Evolutionary conservation across 371 early-diverging fungal genomes (phyloP).

Genomic region (Mortierella sp.): DNA sequence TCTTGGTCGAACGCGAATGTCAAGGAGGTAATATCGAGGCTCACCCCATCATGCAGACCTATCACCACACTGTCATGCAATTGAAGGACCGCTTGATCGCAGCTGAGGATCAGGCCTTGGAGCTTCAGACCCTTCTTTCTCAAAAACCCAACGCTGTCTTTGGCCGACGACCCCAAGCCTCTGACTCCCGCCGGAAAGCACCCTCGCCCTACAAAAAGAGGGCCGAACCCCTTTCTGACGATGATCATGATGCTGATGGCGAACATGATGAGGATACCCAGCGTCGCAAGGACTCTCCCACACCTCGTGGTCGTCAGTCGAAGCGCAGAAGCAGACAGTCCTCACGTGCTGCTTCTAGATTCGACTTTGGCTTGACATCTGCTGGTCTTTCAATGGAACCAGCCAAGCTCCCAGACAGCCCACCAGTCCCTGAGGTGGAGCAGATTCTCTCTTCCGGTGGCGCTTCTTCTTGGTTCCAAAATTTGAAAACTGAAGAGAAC

Average conservation of each 20-base stretch:
- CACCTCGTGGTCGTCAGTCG: conserved; percentile 32
- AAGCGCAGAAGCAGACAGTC: conserved; percentile 44
- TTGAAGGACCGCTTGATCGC: conserved; percentile 64
- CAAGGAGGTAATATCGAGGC: conserved; percentile 56
- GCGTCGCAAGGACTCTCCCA: conserved; percentile 26
- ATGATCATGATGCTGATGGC: conserved; percentile 52
- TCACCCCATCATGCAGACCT: conserved; percentile 69
- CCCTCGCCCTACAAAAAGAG: conserved; percentile 29
- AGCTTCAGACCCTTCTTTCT: conserved; percentile 39
- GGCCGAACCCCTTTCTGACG: conserved; percentile 28
- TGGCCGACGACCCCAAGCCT: conserved; percentile 27
- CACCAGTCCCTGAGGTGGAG: conserved; percentile 44
- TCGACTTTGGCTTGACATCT: conserved; percentile 40
- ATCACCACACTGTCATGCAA: conserved; percentile 68
- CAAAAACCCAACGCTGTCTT: conserved; percentile 26
- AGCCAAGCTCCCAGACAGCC: conserved; percentile 40
- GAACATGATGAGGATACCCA: conserved; percentile 28
- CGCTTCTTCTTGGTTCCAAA: conserved; percentile 56
- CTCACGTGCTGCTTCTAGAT: conserved; percentile 35
- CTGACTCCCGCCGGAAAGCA: conserved; percentile 19
- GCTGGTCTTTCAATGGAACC: conserved; percentile 23
- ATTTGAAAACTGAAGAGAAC: conserved; percentile 51
- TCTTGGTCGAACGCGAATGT: conserved; percentile 68
- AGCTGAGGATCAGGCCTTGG: conserved; percentile 47
- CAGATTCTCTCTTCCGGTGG: conserved; percentile 39